Evolutionary conservation across 192 early-diverging fungal genomes (phyloP).

Genomic region (Coemansia interrupta): DNA sequence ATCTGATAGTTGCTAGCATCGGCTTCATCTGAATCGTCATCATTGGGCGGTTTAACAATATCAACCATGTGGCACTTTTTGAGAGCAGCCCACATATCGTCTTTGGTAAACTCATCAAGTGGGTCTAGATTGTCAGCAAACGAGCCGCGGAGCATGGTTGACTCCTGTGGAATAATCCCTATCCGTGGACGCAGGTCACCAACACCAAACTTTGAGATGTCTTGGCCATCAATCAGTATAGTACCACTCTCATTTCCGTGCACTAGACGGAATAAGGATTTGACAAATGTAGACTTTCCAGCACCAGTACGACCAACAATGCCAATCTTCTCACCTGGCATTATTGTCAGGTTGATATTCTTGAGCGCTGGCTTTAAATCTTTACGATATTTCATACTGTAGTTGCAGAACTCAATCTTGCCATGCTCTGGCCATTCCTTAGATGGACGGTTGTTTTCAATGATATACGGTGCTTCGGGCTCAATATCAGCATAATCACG

Average conservation of each 20-base stretch:
- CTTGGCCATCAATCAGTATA: slow-evolving; percentile 75
- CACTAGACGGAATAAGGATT: slow-evolving; percentile 57
- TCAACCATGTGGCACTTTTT: slow-evolving; percentile 18
- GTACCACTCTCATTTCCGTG: slow-evolving; percentile 53
- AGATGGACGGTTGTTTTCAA: slow-evolving; percentile 9
- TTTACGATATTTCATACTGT: slow-evolving; percentile 18
- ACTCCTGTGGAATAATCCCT: slow-evolving; percentile 65
- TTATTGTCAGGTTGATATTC: slow-evolving; percentile 46
- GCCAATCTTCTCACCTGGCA: slow-evolving; percentile 61
- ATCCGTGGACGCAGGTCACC: slow-evolving; percentile 54
- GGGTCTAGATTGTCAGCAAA: slow-evolving; percentile 68
- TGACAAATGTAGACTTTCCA: slow-evolving; percentile 60
- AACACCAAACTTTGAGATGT: slow-evolving; percentile 67
- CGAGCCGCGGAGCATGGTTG: slow-evolving; percentile 60
- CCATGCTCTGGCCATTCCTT: slow-evolving; percentile 24
- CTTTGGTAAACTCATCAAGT: slow-evolving; percentile 29
- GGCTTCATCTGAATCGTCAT: not conserved
- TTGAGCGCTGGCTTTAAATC: slow-evolving; percentile 29
- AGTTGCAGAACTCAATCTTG: slow-evolving; percentile 32
- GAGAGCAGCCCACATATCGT: slow-evolving; percentile 17
- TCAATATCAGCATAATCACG: slow-evolving; percentile 14
- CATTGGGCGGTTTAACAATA: not conserved
- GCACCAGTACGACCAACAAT: slow-evolving; percentile 57
- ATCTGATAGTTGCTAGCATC: not conserved
- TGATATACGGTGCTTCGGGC: slow-evolving; percentile 13